Evolutionary conservation across 768 basidiomycete genomes (phyloP).

Genomic region (Postia placenta): DNA sequence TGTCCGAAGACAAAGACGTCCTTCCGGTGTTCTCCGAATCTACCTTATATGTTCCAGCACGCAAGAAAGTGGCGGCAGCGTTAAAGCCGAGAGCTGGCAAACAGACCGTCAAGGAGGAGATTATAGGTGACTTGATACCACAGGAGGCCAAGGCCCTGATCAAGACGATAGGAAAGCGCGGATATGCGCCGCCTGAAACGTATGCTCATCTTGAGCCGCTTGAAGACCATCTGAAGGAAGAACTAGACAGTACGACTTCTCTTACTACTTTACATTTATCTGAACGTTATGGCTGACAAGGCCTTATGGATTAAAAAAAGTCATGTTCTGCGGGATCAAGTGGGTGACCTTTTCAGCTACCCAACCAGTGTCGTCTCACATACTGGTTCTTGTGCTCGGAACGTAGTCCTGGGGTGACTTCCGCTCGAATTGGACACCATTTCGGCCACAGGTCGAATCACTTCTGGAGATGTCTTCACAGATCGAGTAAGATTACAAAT

Average conservation of each 20-base stretch:
- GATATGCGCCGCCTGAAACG: conserved; percentile 44
- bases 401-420: conserved; percentile 49
- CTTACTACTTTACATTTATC: background rate
- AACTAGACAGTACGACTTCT: conserved; percentile 46
- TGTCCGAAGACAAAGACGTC: background rate
- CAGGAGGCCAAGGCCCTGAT: background rate
- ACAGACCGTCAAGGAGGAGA: background rate
- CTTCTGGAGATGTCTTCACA: conserved; percentile 71
- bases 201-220: conserved; percentile 47
- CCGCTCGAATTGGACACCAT: conserved; percentile 69
- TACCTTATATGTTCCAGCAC: background rate
- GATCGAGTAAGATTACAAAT: conserved; percentile 42
- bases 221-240: conserved; percentile 44
- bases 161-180: conserved; percentile 31
- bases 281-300: background rate
- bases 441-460: conserved; percentile 78
- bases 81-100: background rate
- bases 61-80: background rate
- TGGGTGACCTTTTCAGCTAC: conserved; percentile 25
- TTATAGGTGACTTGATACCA: background rate
- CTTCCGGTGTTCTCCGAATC: background rate
- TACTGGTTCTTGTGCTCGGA: background rate
- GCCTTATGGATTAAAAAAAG: conserved; percentile 34
- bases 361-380: background rate
- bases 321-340: conserved; percentile 87